phyloP scores from a whole-genome alignment of 768 basidiomycete species.

The Trametes cubensis region DNA sequence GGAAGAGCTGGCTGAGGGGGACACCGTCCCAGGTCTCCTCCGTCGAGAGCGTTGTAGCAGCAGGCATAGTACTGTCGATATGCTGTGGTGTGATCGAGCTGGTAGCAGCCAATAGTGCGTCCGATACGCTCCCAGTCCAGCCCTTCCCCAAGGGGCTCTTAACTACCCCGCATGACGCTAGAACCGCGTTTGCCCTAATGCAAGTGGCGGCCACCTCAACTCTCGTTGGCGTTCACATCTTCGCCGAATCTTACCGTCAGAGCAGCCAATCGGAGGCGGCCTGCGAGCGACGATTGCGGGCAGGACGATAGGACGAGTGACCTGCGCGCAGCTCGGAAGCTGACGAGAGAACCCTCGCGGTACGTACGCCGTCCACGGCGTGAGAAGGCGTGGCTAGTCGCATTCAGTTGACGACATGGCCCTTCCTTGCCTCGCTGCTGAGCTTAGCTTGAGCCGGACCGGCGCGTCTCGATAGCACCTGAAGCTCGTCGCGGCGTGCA shows the following conservation, averaged over 20 bases:
- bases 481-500: neutral
- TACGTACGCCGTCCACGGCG: neutral
- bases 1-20: conserved; percentile 25
- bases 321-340: neutral
- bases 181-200: too few relatives aligned
- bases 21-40: conserved; percentile 15
- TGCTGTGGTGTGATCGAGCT: neutral
- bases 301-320: neutral
- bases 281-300: neutral
- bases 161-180: too few relatives aligned
- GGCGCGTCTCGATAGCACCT: neutral
- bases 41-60: neutral
- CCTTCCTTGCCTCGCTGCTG: too few relatives aligned
- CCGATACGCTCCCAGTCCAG: neutral
- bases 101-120: neutral
- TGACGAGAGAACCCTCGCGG: too few relatives aligned
- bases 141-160: too few relatives aligned
- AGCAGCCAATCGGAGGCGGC: conserved; percentile 1
- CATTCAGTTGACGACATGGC: conserved; percentile 2
- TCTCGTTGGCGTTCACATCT: conserved; percentile 12
- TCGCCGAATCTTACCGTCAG: conserved; percentile 5
- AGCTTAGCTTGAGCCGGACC: neutral
- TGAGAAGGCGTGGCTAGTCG: neutral
- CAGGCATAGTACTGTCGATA: neutral
- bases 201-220: neutral